Evolutionary conservation across 1,284 basidiomycete species (phyloP).

Genomic region (Heliocybe sulcata): DNA sequence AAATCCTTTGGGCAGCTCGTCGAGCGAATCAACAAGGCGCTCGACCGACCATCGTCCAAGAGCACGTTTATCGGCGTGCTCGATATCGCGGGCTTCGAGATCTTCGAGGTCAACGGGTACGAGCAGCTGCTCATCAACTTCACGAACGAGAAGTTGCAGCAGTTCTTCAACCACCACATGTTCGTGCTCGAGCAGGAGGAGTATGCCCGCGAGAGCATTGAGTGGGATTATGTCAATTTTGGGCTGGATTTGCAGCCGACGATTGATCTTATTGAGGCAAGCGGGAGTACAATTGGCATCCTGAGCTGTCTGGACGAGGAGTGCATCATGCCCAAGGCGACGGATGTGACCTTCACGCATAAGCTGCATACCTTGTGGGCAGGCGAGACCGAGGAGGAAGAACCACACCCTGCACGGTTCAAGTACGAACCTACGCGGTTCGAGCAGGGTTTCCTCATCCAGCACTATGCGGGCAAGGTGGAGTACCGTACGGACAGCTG

Average conservation of each 20-base stretch:
- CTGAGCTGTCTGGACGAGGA: slow-evolving; percentile 95
- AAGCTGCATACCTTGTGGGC: slow-evolving; percentile 80
- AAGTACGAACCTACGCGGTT: slow-evolving; percentile 90
- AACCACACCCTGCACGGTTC: slow-evolving; percentile 63
- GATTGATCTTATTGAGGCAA: slow-evolving; percentile 94
- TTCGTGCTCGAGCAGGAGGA: slow-evolving; percentile 99
- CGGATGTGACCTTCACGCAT: slow-evolving; percentile 91
- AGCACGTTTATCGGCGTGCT: slow-evolving; percentile 97
- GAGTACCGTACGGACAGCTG: slow-evolving; percentile 96
- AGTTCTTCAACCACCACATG: slow-evolving; percentile 99
- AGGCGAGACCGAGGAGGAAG: slow-evolving; percentile 35
- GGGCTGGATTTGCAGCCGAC: slow-evolving; percentile 97
- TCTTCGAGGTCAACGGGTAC: slow-evolving; percentile 87
- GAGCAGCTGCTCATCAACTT: slow-evolving; percentile 99
- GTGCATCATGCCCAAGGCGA: slow-evolving; percentile 99
- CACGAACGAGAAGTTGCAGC: slow-evolving; percentile 96
- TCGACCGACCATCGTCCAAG: slow-evolving; percentile 90
- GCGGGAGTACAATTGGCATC: slow-evolving; percentile 73
- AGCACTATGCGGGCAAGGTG: slow-evolving; percentile 96
- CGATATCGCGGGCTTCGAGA: slow-evolving; percentile 99
- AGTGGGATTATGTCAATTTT: slow-evolving; percentile 99
- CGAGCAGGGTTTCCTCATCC: slow-evolving; percentile 91
- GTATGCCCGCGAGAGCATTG: slow-evolving; percentile 93
- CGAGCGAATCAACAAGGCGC: slow-evolving; percentile 90
- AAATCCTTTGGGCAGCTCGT: slow-evolving; percentile 94